Evolutionary conservation across 78 protist species (phyloP), one percentile per base, ranked within the genome.

Genomic region (Mastigamoeba balamuthi): DNA sequence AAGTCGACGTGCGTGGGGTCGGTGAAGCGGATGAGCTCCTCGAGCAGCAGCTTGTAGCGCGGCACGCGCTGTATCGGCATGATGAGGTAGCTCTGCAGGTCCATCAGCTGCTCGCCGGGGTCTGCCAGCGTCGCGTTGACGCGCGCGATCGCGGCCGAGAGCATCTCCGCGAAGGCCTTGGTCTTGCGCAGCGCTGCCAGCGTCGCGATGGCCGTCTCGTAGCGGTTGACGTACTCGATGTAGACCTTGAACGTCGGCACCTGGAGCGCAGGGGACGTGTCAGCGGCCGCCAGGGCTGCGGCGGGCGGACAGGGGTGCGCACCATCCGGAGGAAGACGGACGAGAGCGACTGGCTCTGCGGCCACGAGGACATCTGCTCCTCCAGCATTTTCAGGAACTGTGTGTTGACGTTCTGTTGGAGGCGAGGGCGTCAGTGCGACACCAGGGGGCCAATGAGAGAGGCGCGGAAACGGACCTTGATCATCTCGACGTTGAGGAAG

Each of bases 31-130:
- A 82, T 28, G 1, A 82, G 36, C 25, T 82, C 87, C 35, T 66
- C 73, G 1, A 82, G 70, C 8, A 82, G 35, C 42, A 82, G 48
- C 0, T 75, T 81, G 40, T 82, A 82, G 68, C 87, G 76, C 58
- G 87, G 87, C n/a, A 82, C 52, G 44, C 87, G 66, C 52, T 82
- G 87, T 38, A 82, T 69, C 5, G 87, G 87, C 0, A 82, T 52
- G 42, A 82, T 82, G 27, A 82, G 27, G 74, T 75, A 82, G 1
- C 78, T 69, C 17, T 82, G 78, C 9, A 82, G 69, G 17, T 48
- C 40, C 0, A 76, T 76, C 5, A n/a, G n/a, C n/a, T n/a, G n/a
- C n/a, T n/a, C n/a, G n/a, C n/a, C n/a, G n/a, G n/a, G n/a, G n/a
- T 5, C 42, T 3, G 42, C 42, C 42, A 40, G 42, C 42, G 42